Base-by-base conservation (phyloP, 2,329 filamentous ascomycete genomes). In the Colletotrichum phormii region DNA sequence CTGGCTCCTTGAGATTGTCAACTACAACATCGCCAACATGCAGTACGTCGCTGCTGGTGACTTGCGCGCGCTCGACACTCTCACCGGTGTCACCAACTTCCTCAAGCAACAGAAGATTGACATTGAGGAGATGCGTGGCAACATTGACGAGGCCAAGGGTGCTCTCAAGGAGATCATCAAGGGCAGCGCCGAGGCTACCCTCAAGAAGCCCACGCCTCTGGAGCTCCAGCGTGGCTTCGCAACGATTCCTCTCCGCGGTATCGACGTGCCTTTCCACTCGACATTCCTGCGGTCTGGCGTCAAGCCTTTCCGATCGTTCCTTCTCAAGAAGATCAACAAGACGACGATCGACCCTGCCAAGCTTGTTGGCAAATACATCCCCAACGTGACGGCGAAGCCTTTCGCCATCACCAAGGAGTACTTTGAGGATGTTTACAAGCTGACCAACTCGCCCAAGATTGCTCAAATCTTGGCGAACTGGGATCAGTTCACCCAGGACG, bases 281-380 rank as follows among this genome's bases (percentile, higher is more conserved):
- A 99, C 97, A 22, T 99, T 99, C 89, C 86, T 99, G 85, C 94
- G 97, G 68, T 98, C 95, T 51, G 97, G 97, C 79, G 97, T 99
- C 84, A 99, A 99, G 89, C 97, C 97, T 59, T 99, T 99, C 95
- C 91, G 97, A 77, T 96, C 93, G 57, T 99, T 99, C 91, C 85
- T 99, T 81, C 92, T 98, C 78, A 99, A 98, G 94, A 99, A 99
- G 91, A 98, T 99, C 87, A 95, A 98, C 89, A 98, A 97, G 91
- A 98, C 95, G 29, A 97, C 94, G 66, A 98, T 99, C 82, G 97
- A 99, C 82, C 97, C 97, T 5, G 93, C 94, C 82, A 98, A 98
- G 89, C 86, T 99, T 80, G 90, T 99, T 77, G 97, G 97, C 80
- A 99, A 99, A 86, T 99, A 99, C 86, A 98, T 99, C 77, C 97